Evolutionary conservation across 129 eudicot genomes (phyloP), one percentile per base, ranked within the genome.

Genomic region (Flaveria sonorensis): DNA sequence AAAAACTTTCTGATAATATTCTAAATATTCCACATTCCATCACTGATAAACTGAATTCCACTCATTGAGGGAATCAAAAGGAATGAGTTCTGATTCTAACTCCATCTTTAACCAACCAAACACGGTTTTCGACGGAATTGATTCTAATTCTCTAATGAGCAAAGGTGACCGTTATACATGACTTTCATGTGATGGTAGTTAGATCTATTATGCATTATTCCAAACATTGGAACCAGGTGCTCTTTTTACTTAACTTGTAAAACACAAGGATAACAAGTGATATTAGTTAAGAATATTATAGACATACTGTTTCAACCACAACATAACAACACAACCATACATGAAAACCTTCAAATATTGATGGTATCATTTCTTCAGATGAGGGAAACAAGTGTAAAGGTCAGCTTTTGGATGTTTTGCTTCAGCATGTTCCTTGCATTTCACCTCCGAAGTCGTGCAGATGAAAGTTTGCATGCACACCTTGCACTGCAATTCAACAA

Each of bases 391-490:
- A 2, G 90, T 47, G 10, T 14, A 14, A 39, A 79, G 73, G 56
- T 90, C 96, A 21, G 92, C 79, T 73, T 92, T 92, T 15, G 95
- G 97, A 78, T 92, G 97, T 61, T 89, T 92, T 45, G 96, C 96
- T 70, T 92, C 97, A 14, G 97, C 97, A 77, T 92, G 97, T 51
- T 92, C 97, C 88, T 79, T 89, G 84, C 96, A 92, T 79, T 92
- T 92, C 88, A 87, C 97, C 79, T 92, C 97, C 0, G 97, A 87
- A 16, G 97, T 92, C 3, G 97, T 92, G 95, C 97, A 92, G 2
- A 92, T 92, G 81, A 92, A 92, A 0, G 97, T 92, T 75, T 92
- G 97, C 97, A 92, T 92, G 83, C 97, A 92, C 24, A 89, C 96
- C 81, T 92, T 92, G 88, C 97, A 92, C 97, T 92, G 89, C 15